Evolutionary conservation across 495 filamentous ascomycete genomes (phyloP).

Genomic region (Penicillium goetzii): DNA sequence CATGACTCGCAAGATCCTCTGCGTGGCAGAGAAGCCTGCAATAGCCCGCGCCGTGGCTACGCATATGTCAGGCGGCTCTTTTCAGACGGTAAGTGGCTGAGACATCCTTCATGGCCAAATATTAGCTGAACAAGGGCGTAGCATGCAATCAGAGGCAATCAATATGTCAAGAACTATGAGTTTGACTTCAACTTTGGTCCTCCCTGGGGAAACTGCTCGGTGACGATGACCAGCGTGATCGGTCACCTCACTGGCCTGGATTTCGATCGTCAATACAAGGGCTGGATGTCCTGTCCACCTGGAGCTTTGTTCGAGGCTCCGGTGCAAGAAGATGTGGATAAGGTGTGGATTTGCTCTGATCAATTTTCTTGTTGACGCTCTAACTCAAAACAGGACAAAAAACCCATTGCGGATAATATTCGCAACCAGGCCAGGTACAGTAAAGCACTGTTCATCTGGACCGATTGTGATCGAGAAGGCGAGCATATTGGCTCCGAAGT

Average conservation of each 20-base stretch:
- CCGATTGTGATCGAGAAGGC: slow-evolving; percentile 96
- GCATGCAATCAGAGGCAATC: slow-evolving; percentile 62
- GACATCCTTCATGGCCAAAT: slow-evolving; percentile 21
- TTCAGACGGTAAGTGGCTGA: slow-evolving; percentile 63
- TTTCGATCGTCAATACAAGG: slow-evolving; percentile 69
- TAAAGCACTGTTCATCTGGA: slow-evolving; percentile 89
- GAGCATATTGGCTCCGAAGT: slow-evolving; percentile 97
- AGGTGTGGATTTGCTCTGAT: slow-evolving; percentile 48
- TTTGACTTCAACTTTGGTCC: slow-evolving; percentile 85
- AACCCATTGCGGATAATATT: slow-evolving; percentile 83
- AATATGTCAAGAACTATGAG: slow-evolving; percentile 90
- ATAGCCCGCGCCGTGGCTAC: slow-evolving; percentile 92
- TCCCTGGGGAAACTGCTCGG: slow-evolving; percentile 79
- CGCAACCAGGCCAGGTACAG: slow-evolving; percentile 69
- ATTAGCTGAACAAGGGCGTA: slow-evolving; percentile 38
- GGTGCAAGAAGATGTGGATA: slow-evolving; percentile 64
- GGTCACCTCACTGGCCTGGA: slow-evolving; percentile 80
- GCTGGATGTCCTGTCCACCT: slow-evolving; percentile 82
- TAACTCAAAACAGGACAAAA: slow-evolving; percentile 65
- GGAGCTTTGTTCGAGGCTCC: slow-evolving; percentile 80
- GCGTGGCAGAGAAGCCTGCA: slow-evolving; percentile 95
- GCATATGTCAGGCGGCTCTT: slow-evolving; percentile 78
- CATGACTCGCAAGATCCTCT: slow-evolving; percentile 66
- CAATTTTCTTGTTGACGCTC: not conserved
- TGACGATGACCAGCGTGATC: slow-evolving; percentile 89